Evolutionary conservation across 371 early-diverging fungal species (phyloP), one percentile per base, ranked within the genome.

Genomic region (Lichtheimia corymbifera): DNA sequence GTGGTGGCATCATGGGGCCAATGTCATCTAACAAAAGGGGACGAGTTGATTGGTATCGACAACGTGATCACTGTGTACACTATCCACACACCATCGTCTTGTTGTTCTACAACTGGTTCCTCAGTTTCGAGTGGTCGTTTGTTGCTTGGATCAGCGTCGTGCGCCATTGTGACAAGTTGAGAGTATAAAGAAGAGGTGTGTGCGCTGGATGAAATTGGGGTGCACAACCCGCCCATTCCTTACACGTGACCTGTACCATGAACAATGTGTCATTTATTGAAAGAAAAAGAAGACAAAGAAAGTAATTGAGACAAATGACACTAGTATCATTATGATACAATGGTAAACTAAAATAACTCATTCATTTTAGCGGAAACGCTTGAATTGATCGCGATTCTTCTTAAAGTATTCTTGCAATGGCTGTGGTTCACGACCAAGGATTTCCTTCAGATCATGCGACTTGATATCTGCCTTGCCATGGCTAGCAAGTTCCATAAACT

Each of bases 1-100:
- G 22, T n/a, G 77, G 77, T 27, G 77, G 75, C 53, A 76, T 56
- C 47, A 66, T 57, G 53, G 79, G 79, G 11, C 79, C 77, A 63
- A 79, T 68, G 24, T 76, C 77, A 17, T 74, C 73, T 28, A 73
- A 71, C 13, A 12, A 40, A 40, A 53, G 18, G 22, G 22, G 40
- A 6, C 9, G 12, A n/a, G 22, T 11, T 6, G 40, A 51, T 50
- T 9, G 47, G 55, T 22, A n/a, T n/a, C 14, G 4, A 4, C n/a
- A 7, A 6, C 18, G 14, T 7, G n/a, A 18, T 20, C 40, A 22
- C 30, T 9, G 14, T 28, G 5, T 14, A 24, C 24, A 6, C n/a
- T 47, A 22, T 47, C 47, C 25, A 17, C 20, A 13, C 17, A 53
- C 25, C 15, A 5, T 43, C 47, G 14, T 47, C 64, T 52, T 59